These are phyloP conservation scores for Rhododendron molle DNA, from an alignment of 148 eudicot species.

Conservation along the genomic window DNA sequence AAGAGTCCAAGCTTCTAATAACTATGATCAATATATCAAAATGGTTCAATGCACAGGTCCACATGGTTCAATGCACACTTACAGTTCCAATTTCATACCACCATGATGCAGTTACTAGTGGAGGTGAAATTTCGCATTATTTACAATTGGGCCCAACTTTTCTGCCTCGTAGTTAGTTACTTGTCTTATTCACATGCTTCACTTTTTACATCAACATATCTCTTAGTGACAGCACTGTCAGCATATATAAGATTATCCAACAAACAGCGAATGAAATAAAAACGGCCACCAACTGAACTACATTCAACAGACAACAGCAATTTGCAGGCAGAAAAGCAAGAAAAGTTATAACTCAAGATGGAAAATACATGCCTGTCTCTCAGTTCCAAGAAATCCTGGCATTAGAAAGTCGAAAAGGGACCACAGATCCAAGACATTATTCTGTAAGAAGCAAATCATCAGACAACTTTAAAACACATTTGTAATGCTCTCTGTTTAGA, in stretches of 20 bases:
- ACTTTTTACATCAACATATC: not conserved
- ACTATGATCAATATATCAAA: no score
- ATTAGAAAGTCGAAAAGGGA: constrained; percentile 97
- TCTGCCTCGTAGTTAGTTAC: not conserved
- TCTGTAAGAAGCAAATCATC: constrained; percentile 35
- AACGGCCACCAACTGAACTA: not conserved
- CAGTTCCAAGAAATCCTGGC: constrained; percentile 99
- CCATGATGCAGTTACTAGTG: not conserved
- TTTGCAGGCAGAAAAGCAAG: not conserved
- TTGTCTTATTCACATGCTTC: not conserved
- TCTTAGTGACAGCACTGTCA: not conserved
- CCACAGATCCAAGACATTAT: constrained; percentile 96
- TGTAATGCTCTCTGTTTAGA: not conserved
- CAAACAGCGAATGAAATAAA: not conserved
- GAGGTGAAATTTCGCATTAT: not conserved
- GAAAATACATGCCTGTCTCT: constrained; percentile 55
- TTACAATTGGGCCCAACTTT: not conserved
- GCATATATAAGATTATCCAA: not conserved
- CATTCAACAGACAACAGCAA: constrained; percentile 9
- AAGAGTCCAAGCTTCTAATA: not conserved
- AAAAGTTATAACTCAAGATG: not conserved
- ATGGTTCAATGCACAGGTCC: not conserved
- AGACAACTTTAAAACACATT: not conserved
- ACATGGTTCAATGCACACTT: not conserved
- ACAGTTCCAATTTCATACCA: not conserved